Conservation (phyloP, 441 rosid genomes). For the Aleurites moluccanus region DNA sequence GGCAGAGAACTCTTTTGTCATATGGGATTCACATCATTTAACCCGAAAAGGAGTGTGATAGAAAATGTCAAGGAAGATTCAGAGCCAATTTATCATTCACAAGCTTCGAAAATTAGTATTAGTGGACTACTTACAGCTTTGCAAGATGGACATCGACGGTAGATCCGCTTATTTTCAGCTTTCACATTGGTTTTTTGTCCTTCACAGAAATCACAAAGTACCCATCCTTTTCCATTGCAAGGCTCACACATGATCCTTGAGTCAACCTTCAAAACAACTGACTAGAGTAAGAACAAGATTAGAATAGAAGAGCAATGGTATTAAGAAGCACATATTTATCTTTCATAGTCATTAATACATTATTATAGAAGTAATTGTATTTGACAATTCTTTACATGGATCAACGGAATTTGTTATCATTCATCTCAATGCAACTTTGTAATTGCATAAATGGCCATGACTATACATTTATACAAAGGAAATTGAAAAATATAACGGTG, state of each 20-base stretch:
- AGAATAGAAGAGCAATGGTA: not conserved
- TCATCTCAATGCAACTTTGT: not conserved
- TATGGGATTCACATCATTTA: not conserved
- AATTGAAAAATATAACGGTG: not conserved
- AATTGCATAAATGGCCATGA: not conserved
- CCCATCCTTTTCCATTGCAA: constrained; percentile 87
- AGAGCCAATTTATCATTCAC: not conserved
- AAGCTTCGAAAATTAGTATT: not conserved
- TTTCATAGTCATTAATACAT: not conserved
- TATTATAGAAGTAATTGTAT: not conserved
- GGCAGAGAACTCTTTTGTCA: not conserved
- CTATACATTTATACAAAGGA: not conserved
- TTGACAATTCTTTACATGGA: not conserved
- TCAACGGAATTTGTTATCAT: not conserved
- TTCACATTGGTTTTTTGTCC: constrained; percentile 82
- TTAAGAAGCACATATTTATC: not conserved
- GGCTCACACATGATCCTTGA: constrained; percentile 67
- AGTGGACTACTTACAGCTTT: constrained; percentile 59
- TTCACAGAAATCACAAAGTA: constrained; percentile 72
- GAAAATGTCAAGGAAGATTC: not conserved
- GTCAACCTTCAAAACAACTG: constrained; percentile 39
- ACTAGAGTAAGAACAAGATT: constrained; percentile 19
- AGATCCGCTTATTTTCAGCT: constrained; percentile 62
- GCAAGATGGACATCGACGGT: constrained; percentile 86
- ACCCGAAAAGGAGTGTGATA: too few species aligned